Conservation (phyloP, 2,329 filamentous ascomycete genomes). For the Paracorniculantispora psalliotae region DNA sequence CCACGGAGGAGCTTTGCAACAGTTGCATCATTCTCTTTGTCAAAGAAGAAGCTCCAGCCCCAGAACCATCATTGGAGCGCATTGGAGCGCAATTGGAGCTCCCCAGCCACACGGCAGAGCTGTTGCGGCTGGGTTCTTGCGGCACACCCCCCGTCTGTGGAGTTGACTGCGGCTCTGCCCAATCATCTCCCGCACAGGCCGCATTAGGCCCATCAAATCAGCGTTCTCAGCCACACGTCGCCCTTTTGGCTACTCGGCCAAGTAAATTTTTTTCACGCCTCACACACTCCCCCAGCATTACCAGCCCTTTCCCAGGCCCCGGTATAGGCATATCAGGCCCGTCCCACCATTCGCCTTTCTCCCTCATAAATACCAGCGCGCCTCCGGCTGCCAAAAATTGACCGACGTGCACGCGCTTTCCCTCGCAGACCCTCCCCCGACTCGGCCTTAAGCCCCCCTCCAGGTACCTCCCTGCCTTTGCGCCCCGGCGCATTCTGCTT, state of each 20-base stretch:
- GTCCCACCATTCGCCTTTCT: conserved; percentile 31
- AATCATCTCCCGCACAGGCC: not conserved
- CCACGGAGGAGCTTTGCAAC: not conserved
- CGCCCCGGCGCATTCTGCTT: conserved; percentile 10
- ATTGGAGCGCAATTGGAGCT: conserved; percentile 1
- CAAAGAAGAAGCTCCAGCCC: not conserved
- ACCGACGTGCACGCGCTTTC: conserved; percentile 45
- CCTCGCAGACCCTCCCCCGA: conserved; percentile 33
- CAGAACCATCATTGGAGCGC: not conserved
- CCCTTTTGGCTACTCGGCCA: conserved; percentile 23
- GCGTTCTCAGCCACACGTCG: conserved; percentile 1
- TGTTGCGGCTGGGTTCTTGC: not conserved
- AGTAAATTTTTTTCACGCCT: conserved; percentile 29
- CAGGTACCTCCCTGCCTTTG: conserved; percentile 3
- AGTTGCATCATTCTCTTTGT: not conserved
- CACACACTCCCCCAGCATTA: conserved; percentile 12
- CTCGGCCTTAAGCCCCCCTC: conserved; percentile 11
- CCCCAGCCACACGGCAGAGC: not conserved
- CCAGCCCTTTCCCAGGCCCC: conserved; percentile 28
- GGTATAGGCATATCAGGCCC: conserved; percentile 34
- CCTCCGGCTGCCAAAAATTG: conserved; percentile 38
- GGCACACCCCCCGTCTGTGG: not conserved
- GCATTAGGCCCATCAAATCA: not conserved
- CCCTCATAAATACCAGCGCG: conserved; percentile 44
- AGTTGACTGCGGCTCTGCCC: not conserved